Evolutionary conservation across 129 eudicot species (phyloP).

Genomic region (Artemisia annua): DNA sequence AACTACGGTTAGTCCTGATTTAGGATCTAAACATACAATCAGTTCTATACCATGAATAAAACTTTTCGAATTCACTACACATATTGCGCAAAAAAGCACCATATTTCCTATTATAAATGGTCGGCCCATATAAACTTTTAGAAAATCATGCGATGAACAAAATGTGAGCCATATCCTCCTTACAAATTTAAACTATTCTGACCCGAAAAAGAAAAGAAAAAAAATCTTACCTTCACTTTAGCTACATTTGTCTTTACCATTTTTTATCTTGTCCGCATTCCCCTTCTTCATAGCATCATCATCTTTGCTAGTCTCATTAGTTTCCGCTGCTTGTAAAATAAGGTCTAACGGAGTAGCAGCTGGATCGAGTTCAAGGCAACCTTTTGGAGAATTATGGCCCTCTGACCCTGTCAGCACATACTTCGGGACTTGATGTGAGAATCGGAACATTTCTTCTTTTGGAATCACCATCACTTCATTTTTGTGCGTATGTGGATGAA

Average conservation of each 20-base stretch:
- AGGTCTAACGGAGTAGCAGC: constrained; percentile 92
- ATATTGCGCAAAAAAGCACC: constrained; percentile 20
- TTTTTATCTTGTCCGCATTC: not conserved
- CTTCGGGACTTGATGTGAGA: constrained; percentile 85
- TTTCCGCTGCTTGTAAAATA: constrained; percentile 48
- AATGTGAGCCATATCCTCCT: constrained; percentile 24
- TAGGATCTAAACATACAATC: constrained; percentile 23
- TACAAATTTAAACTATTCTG: constrained; percentile 28
- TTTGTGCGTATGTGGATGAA: constrained; percentile 43
- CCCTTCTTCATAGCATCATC: constrained; percentile 7
- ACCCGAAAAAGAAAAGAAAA: constrained; percentile 10
- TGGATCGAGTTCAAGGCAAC: constrained; percentile 85
- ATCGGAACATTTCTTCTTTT: constrained; percentile 84
- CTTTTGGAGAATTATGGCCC: constrained; percentile 70
- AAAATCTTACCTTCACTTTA: constrained; percentile 29
- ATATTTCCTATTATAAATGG: constrained; percentile 2
- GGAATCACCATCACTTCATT: constrained; percentile 49
- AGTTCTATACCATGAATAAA: constrained; percentile 29
- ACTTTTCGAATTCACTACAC: constrained; percentile 3
- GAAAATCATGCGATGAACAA: constrained; percentile 20
- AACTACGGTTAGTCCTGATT: constrained; percentile 31
- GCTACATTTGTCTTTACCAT: not conserved
- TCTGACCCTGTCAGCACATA: constrained; percentile 65
- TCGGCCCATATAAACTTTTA: constrained; percentile 28
- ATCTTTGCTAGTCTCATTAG: constrained; percentile 3